Percentiles rank a stretch among this genome's conserved stretches.
These are phyloP conservation scores for Chenopodium suecicum DNA, from an alignment of 148 eudicot species.

Conservation along the genomic window DNA sequence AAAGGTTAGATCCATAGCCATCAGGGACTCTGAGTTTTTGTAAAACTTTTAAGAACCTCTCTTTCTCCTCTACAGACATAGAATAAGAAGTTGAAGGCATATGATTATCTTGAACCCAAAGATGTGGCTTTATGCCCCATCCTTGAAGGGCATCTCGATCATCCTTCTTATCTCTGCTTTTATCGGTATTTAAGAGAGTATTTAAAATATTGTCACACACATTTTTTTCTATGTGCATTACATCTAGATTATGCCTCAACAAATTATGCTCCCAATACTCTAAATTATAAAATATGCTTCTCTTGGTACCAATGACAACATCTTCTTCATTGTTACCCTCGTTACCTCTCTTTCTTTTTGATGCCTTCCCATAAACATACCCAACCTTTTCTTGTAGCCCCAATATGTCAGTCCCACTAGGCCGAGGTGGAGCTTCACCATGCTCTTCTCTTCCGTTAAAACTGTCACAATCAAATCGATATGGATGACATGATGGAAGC, in stretches of 20 bases:
- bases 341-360: background rate
- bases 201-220: conserved; percentile 3
- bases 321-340: background rate
- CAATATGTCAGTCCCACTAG: background rate
- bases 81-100: conserved; percentile 11
- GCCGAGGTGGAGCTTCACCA: background rate
- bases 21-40: conserved; percentile 12
- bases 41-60: conserved; percentile 13
- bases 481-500: conserved; percentile 10
- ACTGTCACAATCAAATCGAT: background rate
- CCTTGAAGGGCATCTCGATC: background rate
- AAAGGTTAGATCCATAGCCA: conserved; percentile 17
- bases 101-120: background rate
- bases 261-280: conserved; percentile 8
- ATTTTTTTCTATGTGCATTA: conserved; percentile 17
- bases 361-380: background rate
- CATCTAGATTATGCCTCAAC: conserved; percentile 21
- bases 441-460: conserved; percentile 14
- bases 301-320: background rate
- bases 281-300: background rate
- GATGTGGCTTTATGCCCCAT: background rate
- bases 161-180: conserved; percentile 11
- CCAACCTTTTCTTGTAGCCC: background rate
- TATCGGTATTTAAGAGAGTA: conserved; percentile 16
- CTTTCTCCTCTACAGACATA: conserved; percentile 15